A percentile compares a stretch with the other conserved stretches of the same genome.
phyloP scores from a whole-genome alignment of 805 yeast species.

The Hemisphaericaspora nanyangensis region DNA sequence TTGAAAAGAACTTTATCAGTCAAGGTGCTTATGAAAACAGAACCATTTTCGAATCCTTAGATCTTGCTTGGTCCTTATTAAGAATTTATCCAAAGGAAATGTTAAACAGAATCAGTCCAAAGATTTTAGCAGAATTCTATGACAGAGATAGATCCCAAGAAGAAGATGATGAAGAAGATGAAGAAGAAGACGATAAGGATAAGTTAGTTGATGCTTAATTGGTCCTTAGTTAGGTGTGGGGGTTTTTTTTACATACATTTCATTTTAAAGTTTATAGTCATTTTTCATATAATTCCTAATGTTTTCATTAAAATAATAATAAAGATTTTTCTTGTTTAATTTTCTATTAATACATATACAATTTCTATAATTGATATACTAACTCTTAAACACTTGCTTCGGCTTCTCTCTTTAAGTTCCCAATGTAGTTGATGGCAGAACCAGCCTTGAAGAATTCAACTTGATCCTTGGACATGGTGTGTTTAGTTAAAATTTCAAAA shows the following conservation, averaged over 20 bases:
- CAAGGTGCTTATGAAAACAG: conserved; percentile 98
- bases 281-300: too few relatives aligned
- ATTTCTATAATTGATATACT: too few relatives aligned
- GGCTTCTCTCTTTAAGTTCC: conserved; percentile 34
- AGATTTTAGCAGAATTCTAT: conserved; percentile 91
- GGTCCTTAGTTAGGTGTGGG: conserved; percentile 17
- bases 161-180: conserved; percentile 48
- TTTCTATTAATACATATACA: too few relatives aligned
- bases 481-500: conserved; percentile 73
- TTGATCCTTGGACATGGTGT: conserved; percentile 97
- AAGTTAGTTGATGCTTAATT: conserved; percentile 30
- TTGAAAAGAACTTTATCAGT: conserved; percentile 89
- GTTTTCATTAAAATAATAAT: too few relatives aligned
- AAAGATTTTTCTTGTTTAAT: too few relatives aligned
- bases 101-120: conserved; percentile 97
- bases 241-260: not conserved
- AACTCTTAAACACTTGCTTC: too few relatives aligned
- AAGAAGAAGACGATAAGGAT: conserved; percentile 25
- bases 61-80: conserved; percentile 95
- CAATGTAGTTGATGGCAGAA: conserved; percentile 91
- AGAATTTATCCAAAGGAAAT: conserved; percentile 99
- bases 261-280: not conserved
- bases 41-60: conserved; percentile 90
- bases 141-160: conserved; percentile 78
- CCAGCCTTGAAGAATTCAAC: conserved; percentile 96